phyloP scores from a whole-genome alignment of 176 grass and related monocot species.

The Coix lacrymajobi region DNA sequence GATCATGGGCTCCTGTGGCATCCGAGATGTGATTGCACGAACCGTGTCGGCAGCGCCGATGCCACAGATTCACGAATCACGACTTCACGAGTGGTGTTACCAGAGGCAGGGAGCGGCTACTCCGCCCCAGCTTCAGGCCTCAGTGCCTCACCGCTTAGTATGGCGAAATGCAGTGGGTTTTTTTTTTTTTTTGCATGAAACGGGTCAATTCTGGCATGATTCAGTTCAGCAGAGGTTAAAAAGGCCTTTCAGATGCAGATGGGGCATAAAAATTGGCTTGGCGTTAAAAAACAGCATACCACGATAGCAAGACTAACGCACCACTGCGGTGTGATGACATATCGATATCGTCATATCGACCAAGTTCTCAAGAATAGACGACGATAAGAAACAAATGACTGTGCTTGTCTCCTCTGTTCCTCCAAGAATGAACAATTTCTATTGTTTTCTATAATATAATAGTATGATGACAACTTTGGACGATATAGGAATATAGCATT shows the following conservation, averaged over 20 bases:
- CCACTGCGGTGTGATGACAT: background rate
- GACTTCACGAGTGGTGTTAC: background rate
- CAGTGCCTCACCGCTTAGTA: background rate
- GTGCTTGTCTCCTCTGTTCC: background rate
- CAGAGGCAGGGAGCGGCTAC: no score
- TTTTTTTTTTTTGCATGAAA: no score
- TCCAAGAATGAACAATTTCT: background rate
- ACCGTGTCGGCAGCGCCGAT: constrained; percentile 14
- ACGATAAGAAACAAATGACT: background rate
- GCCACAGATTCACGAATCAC: background rate
- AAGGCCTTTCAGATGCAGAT: background rate
- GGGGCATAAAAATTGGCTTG: background rate
- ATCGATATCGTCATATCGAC: background rate
- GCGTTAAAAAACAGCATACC: background rate
- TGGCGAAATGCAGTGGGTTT: background rate
- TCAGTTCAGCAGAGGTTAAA: background rate
- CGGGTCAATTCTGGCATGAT: background rate
- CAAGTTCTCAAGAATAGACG: background rate
- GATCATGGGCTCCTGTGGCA: constrained; percentile 8
- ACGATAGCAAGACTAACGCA: background rate
- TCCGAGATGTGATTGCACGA: constrained; percentile 17
- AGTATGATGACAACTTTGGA: background rate
- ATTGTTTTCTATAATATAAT: background rate
- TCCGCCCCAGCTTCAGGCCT: background rate
- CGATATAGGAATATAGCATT: background rate